Evolutionary conservation across 257 asterid species (phyloP).

Genomic region (Penstemon barbatus): DNA sequence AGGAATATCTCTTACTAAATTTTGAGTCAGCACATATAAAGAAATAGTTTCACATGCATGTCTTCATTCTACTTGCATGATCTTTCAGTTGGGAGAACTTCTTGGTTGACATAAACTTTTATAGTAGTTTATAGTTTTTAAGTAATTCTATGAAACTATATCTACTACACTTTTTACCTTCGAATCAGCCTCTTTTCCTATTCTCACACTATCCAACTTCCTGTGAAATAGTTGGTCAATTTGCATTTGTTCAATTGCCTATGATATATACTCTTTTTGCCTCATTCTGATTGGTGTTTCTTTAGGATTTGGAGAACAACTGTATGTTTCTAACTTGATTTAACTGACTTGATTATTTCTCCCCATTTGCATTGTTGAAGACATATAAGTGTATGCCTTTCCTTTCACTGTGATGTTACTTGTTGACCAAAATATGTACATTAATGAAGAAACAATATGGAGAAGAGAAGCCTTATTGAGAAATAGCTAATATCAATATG

Average conservation of each 20-base stretch:
- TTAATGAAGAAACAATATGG: not conserved
- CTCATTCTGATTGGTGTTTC: not conserved
- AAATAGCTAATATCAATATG: not conserved
- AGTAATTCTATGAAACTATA: constrained; percentile 6
- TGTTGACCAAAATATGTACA: not conserved
- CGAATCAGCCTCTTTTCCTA: not conserved
- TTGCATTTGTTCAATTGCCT: not conserved
- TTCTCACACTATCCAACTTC: constrained; percentile 7
- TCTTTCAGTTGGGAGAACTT: constrained; percentile 13
- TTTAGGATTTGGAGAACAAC: constrained; percentile 9
- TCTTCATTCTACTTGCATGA: constrained; percentile 18
- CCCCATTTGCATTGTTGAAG: no score
- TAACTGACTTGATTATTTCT: not conserved
- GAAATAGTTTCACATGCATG: constrained; percentile 27
- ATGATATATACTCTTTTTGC: not conserved
- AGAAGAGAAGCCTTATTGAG: not conserved
- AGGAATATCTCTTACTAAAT: constrained; percentile 12
- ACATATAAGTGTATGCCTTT: no score
- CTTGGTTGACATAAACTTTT: constrained; percentile 14
- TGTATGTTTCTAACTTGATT: not conserved
- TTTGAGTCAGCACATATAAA: not conserved
- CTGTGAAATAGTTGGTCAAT: constrained; percentile 4
- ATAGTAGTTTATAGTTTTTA: not conserved
- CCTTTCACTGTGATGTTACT: not conserved
- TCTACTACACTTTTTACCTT: not conserved